These are phyloP conservation scores for Chalaropsis ovoidea DNA, from an alignment of 2,329 filamentous ascomycete genomes.

Conservation along the genomic window DNA sequence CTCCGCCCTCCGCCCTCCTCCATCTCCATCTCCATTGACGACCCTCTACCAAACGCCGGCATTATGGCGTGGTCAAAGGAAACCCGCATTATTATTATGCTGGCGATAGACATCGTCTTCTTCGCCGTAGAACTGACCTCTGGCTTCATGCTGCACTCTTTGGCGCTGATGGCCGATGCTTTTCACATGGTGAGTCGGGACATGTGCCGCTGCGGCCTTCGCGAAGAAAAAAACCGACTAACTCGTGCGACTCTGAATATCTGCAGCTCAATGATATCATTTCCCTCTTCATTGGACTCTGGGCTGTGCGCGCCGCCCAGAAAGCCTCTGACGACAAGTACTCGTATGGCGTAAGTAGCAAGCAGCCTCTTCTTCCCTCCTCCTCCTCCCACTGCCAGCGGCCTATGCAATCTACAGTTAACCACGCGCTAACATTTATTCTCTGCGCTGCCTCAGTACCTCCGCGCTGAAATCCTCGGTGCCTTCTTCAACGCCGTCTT, in stretches of 20 bases:
- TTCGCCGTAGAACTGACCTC: conserved; percentile 81
- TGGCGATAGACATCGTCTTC: conserved; percentile 80
- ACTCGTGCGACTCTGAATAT: background rate
- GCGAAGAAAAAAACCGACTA: background rate
- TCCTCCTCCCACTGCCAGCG: background rate
- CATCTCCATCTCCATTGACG: background rate
- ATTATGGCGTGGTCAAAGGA: conserved; percentile 83
- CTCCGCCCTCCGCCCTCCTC: background rate
- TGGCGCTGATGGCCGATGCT: conserved; percentile 89
- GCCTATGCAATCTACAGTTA: too few relatives aligned
- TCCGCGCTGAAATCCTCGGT: conserved; percentile 91
- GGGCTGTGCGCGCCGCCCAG: conserved; percentile 85
- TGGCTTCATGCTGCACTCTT: conserved; percentile 78
- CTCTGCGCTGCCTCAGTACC: conserved; percentile 51
- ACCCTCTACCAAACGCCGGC: background rate
- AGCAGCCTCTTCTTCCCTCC: background rate
- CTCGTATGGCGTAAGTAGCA: conserved; percentile 70
- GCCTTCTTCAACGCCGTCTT: conserved; percentile 97
- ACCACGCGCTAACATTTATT: conserved; percentile 12
- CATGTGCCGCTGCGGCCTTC: background rate
- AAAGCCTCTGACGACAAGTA: conserved; percentile 81
- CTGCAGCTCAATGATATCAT: conserved; percentile 87
- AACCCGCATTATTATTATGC: conserved; percentile 82
- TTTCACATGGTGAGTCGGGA: conserved; percentile 76
- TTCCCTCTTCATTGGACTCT: conserved; percentile 81